These are phyloP conservation scores for Collybia sordida DNA, from an alignment of 768 basidiomycete genomes.

Conservation along the genomic window DNA sequence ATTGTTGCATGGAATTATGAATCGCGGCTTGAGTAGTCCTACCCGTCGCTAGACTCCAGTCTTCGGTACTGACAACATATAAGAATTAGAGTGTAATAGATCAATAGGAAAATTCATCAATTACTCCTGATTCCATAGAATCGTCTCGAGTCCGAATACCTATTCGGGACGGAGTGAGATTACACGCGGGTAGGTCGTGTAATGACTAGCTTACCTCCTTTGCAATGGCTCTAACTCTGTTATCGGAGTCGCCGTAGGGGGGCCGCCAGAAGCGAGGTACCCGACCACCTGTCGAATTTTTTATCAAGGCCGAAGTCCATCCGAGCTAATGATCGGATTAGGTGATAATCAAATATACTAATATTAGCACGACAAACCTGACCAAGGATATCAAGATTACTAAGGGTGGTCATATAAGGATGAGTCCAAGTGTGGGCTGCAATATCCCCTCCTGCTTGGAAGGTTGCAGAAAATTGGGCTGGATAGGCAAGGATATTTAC, in stretches of 20 bases:
- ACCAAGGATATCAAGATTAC: conserved; percentile 66
- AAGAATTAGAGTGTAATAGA: background rate
- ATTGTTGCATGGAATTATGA: conserved; percentile 47
- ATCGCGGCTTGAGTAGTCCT: conserved; percentile 49
- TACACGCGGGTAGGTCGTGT: background rate
- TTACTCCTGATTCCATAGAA: conserved; percentile 91
- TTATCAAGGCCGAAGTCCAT: conserved; percentile 78
- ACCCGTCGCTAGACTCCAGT: conserved; percentile 63
- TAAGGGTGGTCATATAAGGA: conserved; percentile 78
- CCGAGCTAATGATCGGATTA: conserved; percentile 49
- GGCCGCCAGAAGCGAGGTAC: conserved; percentile 80
- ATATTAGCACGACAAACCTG: conserved; percentile 37
- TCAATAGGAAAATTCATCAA: conserved; percentile 12
- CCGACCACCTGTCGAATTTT: conserved; percentile 77
- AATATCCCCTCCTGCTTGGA: conserved; percentile 44
- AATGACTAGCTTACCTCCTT: conserved; percentile 48
- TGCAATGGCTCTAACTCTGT: conserved; percentile 83
- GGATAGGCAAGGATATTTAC: conserved; percentile 65
- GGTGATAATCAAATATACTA: background rate
- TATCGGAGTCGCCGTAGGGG: conserved; percentile 83
- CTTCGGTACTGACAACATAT: conserved; percentile 51
- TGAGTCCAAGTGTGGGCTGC: conserved; percentile 71
- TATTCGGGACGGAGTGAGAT: conserved; percentile 6
- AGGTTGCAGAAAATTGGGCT: conserved; percentile 52
- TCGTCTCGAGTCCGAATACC: conserved; percentile 78